Evolutionary conservation across 176 grass and related monocot genomes (phyloP).

Genomic region (Oryza meyeriana): DNA sequence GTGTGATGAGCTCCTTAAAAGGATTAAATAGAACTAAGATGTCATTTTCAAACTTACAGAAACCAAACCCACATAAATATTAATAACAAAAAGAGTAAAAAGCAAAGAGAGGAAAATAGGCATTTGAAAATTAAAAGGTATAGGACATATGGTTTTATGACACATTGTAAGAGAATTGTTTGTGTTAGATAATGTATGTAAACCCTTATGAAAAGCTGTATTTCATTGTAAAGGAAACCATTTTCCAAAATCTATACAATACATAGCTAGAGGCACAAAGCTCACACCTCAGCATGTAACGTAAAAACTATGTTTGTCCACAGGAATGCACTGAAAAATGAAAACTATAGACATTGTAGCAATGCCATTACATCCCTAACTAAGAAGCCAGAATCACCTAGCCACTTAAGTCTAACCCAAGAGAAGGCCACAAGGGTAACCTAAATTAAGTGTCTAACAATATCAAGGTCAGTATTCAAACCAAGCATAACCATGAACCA

Average conservation of each 20-base stretch:
- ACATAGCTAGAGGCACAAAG: neutral
- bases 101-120: neutral
- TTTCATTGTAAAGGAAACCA: neutral
- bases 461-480: neutral
- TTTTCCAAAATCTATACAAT: neutral
- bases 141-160: neutral
- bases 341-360: conserved; percentile 1
- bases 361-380: neutral
- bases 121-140: neutral
- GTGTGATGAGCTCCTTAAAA: neutral
- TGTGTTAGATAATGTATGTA: neutral
- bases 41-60: neutral
- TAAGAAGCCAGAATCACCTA: neutral
- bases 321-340: neutral
- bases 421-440: neutral
- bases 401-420: neutral
- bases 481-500: neutral
- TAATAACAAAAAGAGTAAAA: neutral
- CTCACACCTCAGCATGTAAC: neutral
- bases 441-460: neutral
- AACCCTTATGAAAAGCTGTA: neutral
- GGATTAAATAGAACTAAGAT: conserved; percentile 5
- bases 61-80: neutral
- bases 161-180: neutral
- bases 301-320: neutral